A percentile compares a stretch with the other conserved stretches of the same genome.
These are phyloP conservation scores for Boehmeria nivea DNA, from an alignment of 306 rosid species.

Conservation along the genomic window DNA sequence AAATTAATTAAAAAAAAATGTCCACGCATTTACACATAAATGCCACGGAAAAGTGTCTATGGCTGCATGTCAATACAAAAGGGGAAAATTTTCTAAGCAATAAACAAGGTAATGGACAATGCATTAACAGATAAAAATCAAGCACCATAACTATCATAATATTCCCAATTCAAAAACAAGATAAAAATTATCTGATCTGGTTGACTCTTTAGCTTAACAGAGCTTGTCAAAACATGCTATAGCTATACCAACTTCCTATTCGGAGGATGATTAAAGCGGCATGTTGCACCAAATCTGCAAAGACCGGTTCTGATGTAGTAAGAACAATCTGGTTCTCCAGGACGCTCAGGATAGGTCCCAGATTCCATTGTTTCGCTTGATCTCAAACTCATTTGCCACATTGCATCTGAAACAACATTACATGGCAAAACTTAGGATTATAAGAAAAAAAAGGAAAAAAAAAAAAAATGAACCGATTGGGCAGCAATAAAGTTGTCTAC, in stretches of 20 bases:
- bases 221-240: conserved; percentile 11
- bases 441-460: conserved; percentile 10
- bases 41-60: too few relatives aligned
- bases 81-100: too few relatives aligned
- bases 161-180: too few relatives aligned
- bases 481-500: too few relatives aligned
- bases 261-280: conserved; percentile 96
- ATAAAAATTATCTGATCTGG: background rate
- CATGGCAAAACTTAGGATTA: conserved; percentile 17
- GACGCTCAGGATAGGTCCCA: conserved; percentile 87
- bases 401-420: conserved; percentile 62
- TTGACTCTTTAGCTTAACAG: conserved; percentile 7
- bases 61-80: too few relatives aligned
- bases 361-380: conserved; percentile 84
- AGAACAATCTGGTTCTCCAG: conserved; percentile 93
- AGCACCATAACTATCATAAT: too few relatives aligned
- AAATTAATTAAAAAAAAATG: too few relatives aligned
- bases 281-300: conserved; percentile 94
- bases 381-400: conserved; percentile 91
- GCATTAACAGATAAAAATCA: too few relatives aligned
- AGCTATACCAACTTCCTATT: conserved; percentile 84
- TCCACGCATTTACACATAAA: too few relatives aligned
- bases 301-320: conserved; percentile 93
- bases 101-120: too few relatives aligned
- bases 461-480: too few relatives aligned